A percentile compares a stretch with the other conserved stretches of the same genome.
Evolutionary conservation across 768 basidiomycete genomes (phyloP).

Genomic region (Termitomyces sp.): DNA sequence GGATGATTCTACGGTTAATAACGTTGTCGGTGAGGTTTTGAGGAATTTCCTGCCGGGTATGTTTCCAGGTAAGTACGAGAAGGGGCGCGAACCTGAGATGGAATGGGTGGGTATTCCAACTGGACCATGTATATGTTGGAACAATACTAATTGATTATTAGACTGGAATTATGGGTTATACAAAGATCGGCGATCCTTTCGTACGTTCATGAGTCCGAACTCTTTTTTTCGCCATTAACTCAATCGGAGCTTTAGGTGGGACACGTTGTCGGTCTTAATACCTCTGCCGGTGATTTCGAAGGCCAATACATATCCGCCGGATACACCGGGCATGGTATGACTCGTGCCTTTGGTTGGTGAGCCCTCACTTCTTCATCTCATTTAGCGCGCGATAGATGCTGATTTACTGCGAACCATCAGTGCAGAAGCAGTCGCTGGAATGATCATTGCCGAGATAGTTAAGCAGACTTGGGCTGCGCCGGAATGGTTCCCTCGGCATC

Average conservation of each 20-base stretch:
- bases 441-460: constrained; percentile 6
- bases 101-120: constrained; percentile 61
- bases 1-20: constrained; percentile 60
- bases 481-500: constrained; percentile 10
- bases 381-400: background rate
- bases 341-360: constrained; percentile 42
- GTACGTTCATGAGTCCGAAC: constrained; percentile 34
- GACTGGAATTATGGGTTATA: constrained; percentile 85
- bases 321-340: constrained; percentile 55
- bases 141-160: constrained; percentile 19
- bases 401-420: background rate
- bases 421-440: constrained; percentile 12
- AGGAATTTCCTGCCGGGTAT: constrained; percentile 52
- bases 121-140: background rate
- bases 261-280: constrained; percentile 26
- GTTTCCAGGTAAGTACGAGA: constrained; percentile 50
- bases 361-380: background rate
- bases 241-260: constrained; percentile 36
- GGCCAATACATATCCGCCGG: constrained; percentile 54
- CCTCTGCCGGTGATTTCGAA: constrained; percentile 13
- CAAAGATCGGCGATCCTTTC: constrained; percentile 56
- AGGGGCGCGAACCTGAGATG: constrained; percentile 53
- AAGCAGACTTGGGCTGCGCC: constrained; percentile 3
- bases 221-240: background rate
- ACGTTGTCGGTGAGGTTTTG: constrained; percentile 40